Base-by-base conservation (phyloP, 75 land plant species). In the Sequoia sempervirens region DNA sequence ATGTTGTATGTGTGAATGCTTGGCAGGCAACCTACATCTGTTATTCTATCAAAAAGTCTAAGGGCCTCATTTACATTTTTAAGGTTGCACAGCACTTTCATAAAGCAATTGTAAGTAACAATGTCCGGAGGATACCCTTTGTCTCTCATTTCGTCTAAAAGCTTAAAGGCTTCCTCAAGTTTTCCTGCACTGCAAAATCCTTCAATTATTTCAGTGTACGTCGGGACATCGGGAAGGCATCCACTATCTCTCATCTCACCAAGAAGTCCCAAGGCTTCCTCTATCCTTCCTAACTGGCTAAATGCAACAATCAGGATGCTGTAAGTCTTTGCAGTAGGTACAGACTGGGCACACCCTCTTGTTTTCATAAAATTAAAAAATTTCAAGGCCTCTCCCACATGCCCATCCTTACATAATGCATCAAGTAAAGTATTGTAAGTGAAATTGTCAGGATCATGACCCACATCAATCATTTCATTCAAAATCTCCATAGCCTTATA, bases 141-240 rank as follows among this genome's bases (percentile, higher is more conserved):
- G 40, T 86, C 86, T 78, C 88, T 86, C 94, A 93, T 93, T 80
- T 93, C 93, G 72, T 93, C 93, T 82, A 93, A 85, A 47, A 93
- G 81, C 45, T 85, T 93, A 80, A 89, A 93, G 68, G 93, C 93
- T 68, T 83, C 93, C 5, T 91, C 89, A n/a, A 86, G 78, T 72
- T 93, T 93, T 79, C 91, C 94, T 41, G 88, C 89, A 82, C 84
- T 80, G 81, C 90, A 91, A 88, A 93, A 89, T 40, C 94, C 94
- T 87, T 93, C 92, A 58, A 93, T 85, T 68, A 93, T 14, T 15
- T 89, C 93, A 78, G 87, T 91, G 79, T 91, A 93, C 0, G 94
- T 93, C 26, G 94, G 84, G 80, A 93, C 94, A 87, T 93, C 94
- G 56, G 93, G 94, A 84, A 93, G 89, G 85, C 89, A 91, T 47